These are phyloP conservation scores for Hippophae gyantsensis DNA, from an alignment of 306 rosid species.

Conservation along the genomic window DNA sequence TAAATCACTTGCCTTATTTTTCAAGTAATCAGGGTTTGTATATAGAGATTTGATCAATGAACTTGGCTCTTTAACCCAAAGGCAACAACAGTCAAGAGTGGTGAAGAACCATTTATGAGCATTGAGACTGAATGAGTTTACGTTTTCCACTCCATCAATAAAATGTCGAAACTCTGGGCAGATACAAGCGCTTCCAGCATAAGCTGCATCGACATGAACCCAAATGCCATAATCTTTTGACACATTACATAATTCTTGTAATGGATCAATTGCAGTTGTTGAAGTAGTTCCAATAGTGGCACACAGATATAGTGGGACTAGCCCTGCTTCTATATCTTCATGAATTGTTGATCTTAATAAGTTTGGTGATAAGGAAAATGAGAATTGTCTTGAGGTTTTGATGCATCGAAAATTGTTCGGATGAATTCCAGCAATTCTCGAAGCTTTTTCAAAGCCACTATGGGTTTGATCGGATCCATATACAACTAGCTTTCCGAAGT, in stretches of 20 bases:
- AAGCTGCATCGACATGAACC: constrained; percentile 11
- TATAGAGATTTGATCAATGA: constrained; percentile 7
- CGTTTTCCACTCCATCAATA: constrained; percentile 3
- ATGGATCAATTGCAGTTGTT: constrained; percentile 1
- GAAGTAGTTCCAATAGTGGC: constrained; percentile 7
- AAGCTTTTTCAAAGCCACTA: constrained; percentile 5
- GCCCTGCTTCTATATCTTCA: constrained; percentile 2
- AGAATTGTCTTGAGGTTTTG: background rate
- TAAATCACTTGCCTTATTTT: constrained; percentile 18
- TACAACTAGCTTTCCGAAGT: constrained; percentile 4
- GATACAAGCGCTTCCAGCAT: background rate
- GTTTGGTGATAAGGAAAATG: constrained; percentile 2
- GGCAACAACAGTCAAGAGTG: constrained; percentile 6
- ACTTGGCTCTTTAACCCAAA: constrained; percentile 4
- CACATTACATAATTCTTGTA: background rate
- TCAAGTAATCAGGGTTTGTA: constrained; percentile 14
- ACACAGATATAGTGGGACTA: background rate
- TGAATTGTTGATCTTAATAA: background rate
- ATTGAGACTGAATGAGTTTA: constrained; percentile 6
- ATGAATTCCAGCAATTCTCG: constrained; percentile 8
- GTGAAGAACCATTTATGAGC: constrained; percentile 12
- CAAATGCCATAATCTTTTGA: constrained; percentile 2
- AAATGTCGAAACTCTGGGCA: constrained; percentile 4
- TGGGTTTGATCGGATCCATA: background rate
- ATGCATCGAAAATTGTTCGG: background rate